Conservation (phyloP, 2,329 filamentous ascomycete genomes). For the Atkinsonella hypoxylon region DNA sequence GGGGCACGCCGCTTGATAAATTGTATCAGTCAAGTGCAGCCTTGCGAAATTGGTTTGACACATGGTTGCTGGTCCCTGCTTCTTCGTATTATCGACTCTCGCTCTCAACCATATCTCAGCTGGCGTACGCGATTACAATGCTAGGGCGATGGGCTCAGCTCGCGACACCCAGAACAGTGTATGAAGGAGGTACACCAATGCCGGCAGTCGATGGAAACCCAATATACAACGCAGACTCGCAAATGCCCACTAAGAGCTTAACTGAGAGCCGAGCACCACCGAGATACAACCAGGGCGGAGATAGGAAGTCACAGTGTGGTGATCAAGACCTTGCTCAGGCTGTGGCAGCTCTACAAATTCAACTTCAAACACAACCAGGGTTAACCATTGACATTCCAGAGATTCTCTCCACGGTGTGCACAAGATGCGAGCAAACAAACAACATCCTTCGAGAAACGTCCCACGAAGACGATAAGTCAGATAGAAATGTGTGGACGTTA, state of each 20-base stretch:
- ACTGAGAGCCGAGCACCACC: background rate
- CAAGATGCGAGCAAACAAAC: constrained; percentile 32
- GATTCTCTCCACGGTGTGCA: constrained; percentile 28
- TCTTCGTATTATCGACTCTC: constrained; percentile 33
- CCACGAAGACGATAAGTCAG: constrained; percentile 20
- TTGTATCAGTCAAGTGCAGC: constrained; percentile 37
- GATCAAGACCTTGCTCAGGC: constrained; percentile 27
- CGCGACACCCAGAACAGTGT: constrained; percentile 23
- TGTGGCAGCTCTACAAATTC: constrained; percentile 27
- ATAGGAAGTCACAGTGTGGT: constrained; percentile 9
- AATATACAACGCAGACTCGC: constrained; percentile 14
- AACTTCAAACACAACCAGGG: constrained; percentile 30
- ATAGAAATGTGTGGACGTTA: constrained; percentile 37
- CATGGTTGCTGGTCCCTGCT: constrained; percentile 32
- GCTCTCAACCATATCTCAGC: constrained; percentile 30
- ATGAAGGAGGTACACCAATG: constrained; percentile 14
- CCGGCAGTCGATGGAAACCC: constrained; percentile 13
- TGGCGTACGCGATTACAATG: constrained; percentile 39
- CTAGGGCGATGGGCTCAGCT: constrained; percentile 39
- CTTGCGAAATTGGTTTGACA: constrained; percentile 36
- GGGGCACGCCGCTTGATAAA: constrained; percentile 32
- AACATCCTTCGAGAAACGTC: constrained; percentile 21
- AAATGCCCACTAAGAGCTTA: constrained; percentile 9
- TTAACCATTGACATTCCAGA: constrained; percentile 32
- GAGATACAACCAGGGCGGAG: constrained; percentile 1